phyloP scores from a whole-genome alignment of 306 rosid genomes.

The Datisca glomerata region DNA sequence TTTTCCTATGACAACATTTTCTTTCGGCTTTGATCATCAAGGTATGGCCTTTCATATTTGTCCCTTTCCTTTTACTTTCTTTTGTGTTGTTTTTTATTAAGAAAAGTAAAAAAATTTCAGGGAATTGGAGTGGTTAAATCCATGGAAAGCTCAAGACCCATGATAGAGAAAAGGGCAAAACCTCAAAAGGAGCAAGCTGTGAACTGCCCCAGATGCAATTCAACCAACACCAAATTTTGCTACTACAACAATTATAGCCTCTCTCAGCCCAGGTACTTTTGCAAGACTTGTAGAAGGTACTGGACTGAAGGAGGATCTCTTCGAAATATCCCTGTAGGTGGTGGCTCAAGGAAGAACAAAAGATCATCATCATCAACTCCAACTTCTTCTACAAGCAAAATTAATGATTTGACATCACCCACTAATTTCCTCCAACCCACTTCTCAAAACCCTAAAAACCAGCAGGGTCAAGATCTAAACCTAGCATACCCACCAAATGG shows the following conservation, averaged over 20 bases:
- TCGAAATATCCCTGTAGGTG: conserved; percentile 67
- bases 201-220: conserved; percentile 69
- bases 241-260: conserved; percentile 66
- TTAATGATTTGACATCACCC: conserved; percentile 22
- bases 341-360: conserved; percentile 68
- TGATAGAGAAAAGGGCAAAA: conserved; percentile 39
- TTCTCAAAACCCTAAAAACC: conserved; percentile 45
- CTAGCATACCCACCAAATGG: conserved; percentile 38
- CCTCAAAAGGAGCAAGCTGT: conserved; percentile 51
- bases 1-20: no score
- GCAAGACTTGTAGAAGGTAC: conserved; percentile 63
- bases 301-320: conserved; percentile 74
- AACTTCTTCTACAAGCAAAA: conserved; percentile 15
- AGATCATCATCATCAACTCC: conserved; percentile 18
- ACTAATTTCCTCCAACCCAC: not conserved
- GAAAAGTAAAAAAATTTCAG: no score
- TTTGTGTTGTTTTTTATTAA: not conserved
- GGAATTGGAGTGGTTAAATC: conserved; percentile 20
- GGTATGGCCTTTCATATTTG: not conserved
- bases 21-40: not conserved
- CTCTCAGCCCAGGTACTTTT: conserved; percentile 61
- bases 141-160: conserved; percentile 37
- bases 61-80: not conserved
- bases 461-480: conserved; percentile 58
- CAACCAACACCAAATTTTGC: conserved; percentile 67